phyloP scores from a whole-genome alignment of 2,329 filamentous ascomycete species.

The Zarea fungicola region DNA sequence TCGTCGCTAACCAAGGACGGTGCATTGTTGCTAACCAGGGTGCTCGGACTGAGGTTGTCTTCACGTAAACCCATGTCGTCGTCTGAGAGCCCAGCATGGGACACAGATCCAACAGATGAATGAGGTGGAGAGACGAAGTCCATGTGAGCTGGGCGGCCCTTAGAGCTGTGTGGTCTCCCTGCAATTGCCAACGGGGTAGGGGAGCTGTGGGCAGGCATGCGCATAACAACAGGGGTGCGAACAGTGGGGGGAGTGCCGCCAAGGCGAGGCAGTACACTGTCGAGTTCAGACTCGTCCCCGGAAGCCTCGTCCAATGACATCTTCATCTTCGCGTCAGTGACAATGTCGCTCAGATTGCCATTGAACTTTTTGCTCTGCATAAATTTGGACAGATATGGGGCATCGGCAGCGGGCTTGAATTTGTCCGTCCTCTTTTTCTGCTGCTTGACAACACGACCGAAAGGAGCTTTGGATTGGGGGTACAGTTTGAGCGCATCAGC shows the following conservation, averaged over 20 bases:
- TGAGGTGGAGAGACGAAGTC: conserved; percentile 34
- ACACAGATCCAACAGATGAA: conserved; percentile 16
- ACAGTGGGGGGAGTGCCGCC: conserved; percentile 17
- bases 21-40: conserved; percentile 67
- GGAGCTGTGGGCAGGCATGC: conserved; percentile 55
- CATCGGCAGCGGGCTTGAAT: conserved; percentile 47
- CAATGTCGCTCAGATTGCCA: conserved; percentile 53
- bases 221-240: conserved; percentile 43
- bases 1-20: conserved; percentile 77
- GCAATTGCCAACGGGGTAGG: conserved; percentile 36
- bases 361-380: conserved; percentile 57
- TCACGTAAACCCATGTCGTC: conserved; percentile 51
- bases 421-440: conserved; percentile 19
- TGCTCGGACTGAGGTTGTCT: conserved; percentile 63
- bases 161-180: conserved; percentile 51
- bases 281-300: conserved; percentile 51
- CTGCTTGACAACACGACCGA: conserved; percentile 36
- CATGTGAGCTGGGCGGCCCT: conserved; percentile 40
- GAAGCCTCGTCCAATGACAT: conserved; percentile 46
- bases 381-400: conserved; percentile 63
- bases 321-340: conserved; percentile 54
- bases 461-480: conserved; percentile 43
- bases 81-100: conserved; percentile 27
- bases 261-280: conserved; percentile 13
- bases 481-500: conserved; percentile 49